Percentiles rank a stretch among this genome's conserved stretches.
Conservation (phyloP, 1,139 yeast species). For the Blastobotrys ciferrii region DNA sequence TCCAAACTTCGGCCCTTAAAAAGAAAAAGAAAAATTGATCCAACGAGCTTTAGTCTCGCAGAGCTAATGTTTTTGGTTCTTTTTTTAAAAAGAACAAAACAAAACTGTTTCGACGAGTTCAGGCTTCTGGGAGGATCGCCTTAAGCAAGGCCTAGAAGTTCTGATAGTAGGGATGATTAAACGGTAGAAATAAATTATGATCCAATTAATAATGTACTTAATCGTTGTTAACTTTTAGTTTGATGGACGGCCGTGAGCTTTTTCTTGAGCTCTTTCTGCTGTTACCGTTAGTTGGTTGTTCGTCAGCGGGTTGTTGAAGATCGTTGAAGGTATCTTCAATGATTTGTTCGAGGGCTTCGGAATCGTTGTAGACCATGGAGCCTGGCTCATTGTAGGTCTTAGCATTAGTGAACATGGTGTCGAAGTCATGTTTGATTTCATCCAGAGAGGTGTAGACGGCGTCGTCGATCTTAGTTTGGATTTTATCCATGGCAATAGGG, state of each 20-base stretch:
- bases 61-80: no score
- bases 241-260: conserved; percentile 6
- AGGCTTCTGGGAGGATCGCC: no score
- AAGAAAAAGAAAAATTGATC: no score
- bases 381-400: conserved; percentile 88
- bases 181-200: conserved; percentile 2
- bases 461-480: conserved; percentile 42
- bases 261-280: background rate
- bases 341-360: conserved; percentile 56
- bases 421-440: conserved; percentile 69
- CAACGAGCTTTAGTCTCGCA: no score
- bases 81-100: no score
- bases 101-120: no score
- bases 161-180: no score
- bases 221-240: background rate
- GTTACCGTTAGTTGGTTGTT: background rate
- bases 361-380: conserved; percentile 77
- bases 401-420: conserved; percentile 80
- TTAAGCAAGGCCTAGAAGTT: no score
- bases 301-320: background rate
- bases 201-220: background rate
- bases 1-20: no score
- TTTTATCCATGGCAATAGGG: conserved; percentile 75
- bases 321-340: conserved; percentile 20
- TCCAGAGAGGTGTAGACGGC: conserved; percentile 53